Evolutionary conservation across 139 green algal genomes (phyloP).

Genomic region (Raphidocelis subcapitata): DNA sequence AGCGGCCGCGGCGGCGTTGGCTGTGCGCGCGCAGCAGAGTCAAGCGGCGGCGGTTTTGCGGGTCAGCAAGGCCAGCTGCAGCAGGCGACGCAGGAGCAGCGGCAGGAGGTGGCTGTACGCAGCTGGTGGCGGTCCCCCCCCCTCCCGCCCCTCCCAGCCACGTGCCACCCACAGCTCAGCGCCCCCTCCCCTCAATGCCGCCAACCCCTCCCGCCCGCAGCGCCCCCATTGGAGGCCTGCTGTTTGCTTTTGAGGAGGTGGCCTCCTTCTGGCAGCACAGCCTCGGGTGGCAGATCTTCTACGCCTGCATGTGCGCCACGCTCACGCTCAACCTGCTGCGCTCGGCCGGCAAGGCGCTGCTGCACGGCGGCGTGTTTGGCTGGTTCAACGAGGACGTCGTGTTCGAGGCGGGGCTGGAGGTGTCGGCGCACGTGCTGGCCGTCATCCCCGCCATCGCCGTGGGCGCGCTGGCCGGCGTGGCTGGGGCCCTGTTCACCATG

Average conservation of each 20-base stretch:
- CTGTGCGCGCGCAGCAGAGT: too few relatives aligned
- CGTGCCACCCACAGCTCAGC: neutral
- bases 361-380: constrained; percentile 45
- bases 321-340: constrained; percentile 69
- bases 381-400: constrained; percentile 45
- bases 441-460: constrained; percentile 72
- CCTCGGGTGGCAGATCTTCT: constrained; percentile 81
- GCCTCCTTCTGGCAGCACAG: constrained; percentile 77
- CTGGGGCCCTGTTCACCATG: constrained; percentile 75
- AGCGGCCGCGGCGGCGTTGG: too few relatives aligned
- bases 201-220: too few relatives aligned
- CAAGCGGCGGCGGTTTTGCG: too few relatives aligned
- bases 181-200: neutral
- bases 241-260: constrained; percentile 91
- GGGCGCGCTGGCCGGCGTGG: constrained; percentile 65
- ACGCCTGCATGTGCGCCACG: constrained; percentile 71
- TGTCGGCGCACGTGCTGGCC: constrained; percentile 70
- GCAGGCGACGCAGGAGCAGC: too few relatives aligned
- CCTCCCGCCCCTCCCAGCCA: neutral
- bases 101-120: too few relatives aligned
- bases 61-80: too few relatives aligned
- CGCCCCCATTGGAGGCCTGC: constrained; percentile 67
- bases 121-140: neutral
- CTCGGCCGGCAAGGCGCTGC: constrained; percentile 50
- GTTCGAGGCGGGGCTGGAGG: constrained; percentile 41